Evolutionary conservation across 2,329 filamentous ascomycete species (phyloP).

Genomic region (Monosporascus sp.): DNA sequence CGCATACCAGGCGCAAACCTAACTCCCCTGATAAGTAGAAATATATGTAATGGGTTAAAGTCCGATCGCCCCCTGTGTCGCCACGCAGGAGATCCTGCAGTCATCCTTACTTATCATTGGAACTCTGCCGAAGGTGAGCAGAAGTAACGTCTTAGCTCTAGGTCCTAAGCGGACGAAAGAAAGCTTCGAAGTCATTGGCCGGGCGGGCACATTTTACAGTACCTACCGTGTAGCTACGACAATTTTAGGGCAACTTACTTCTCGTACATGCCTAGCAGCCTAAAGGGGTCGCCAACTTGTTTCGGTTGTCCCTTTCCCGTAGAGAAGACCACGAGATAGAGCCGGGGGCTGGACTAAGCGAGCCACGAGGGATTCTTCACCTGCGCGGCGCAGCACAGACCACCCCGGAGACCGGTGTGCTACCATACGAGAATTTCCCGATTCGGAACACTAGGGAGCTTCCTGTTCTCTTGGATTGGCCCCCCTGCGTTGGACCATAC

Average conservation of each 20-base stretch:
- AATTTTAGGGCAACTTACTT: background rate
- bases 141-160: background rate
- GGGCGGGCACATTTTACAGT: too few relatives aligned
- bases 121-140: background rate
- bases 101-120: background rate
- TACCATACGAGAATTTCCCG: background rate
- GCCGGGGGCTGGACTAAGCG: background rate
- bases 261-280: background rate
- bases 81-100: background rate
- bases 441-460: background rate
- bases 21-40: background rate
- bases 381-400: background rate
- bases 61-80: background rate
- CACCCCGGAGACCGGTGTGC: background rate
- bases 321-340: too few relatives aligned
- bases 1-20: background rate
- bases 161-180: background rate
- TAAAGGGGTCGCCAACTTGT: too few relatives aligned
- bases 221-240: too few relatives aligned
- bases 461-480: background rate
- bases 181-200: background rate
- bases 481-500: background rate
- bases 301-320: too few relatives aligned
- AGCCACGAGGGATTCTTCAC: background rate
- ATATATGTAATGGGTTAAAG: too few relatives aligned